Evolutionary conservation across 257 asterid genomes (phyloP).

Genomic region (Lavandula angustifolia): DNA sequence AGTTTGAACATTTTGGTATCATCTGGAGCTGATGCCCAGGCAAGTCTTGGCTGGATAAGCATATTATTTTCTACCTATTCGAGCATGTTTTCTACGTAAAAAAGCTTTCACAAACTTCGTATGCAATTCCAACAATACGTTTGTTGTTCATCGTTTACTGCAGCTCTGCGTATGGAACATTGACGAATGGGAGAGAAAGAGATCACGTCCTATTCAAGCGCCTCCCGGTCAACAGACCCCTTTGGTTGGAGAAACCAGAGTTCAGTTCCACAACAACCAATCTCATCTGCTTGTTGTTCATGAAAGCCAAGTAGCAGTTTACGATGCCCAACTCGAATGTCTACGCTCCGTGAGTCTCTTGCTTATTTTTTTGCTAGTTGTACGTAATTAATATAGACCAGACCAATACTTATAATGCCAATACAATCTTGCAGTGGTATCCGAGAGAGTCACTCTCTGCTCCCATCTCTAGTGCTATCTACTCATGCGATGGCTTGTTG

Average conservation of each 20-base stretch:
- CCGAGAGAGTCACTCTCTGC: constrained; percentile 83
- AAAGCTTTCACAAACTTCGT: neutral
- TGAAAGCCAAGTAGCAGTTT: constrained; percentile 81
- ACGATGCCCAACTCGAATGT: constrained; percentile 85
- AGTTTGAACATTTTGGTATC: constrained; percentile 81
- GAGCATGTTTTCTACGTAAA: neutral
- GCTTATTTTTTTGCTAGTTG: neutral
- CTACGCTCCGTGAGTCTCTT: constrained; percentile 56
- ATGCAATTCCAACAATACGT: neutral
- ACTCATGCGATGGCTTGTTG: constrained; percentile 75
- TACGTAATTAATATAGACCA: too few species aligned
- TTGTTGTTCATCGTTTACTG: constrained; percentile 25
- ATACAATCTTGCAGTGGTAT: constrained; percentile 62
- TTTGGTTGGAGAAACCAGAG: constrained; percentile 78
- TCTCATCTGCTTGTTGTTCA: constrained; percentile 77
- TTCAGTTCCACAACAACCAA: constrained; percentile 87
- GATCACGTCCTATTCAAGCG: constrained; percentile 66
- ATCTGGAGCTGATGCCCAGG: constrained; percentile 98
- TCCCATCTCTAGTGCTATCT: constrained; percentile 75
- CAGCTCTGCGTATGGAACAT: constrained; percentile 85
- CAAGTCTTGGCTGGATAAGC: constrained; percentile 33
- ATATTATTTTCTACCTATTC: constrained; percentile 2
- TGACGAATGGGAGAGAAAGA: constrained; percentile 95
- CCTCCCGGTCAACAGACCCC: constrained; percentile 70
- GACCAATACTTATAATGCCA: too few species aligned